Base-by-base conservation (phyloP, 139 green algal species). In the Chlamydomonas sphaeroides region DNA sequence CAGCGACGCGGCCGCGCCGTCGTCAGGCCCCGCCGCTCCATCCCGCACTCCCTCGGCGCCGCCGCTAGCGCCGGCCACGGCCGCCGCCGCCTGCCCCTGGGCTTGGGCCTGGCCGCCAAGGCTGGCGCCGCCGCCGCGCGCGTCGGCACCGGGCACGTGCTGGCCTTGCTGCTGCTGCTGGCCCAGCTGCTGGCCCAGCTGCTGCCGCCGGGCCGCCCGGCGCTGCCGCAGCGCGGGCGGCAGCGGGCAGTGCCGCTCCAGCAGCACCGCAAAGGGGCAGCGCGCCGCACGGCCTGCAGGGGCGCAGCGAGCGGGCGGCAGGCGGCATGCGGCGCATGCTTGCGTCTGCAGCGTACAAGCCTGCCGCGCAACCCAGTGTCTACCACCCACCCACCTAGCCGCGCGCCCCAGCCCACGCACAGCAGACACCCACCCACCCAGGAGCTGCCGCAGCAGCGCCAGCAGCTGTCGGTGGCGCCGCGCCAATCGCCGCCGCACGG, bases 161-260 rank as follows among this genome's bases (percentile, higher is more conserved):
- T 56, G 49, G 18, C 25, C 2, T 20, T 56, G 45, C 45, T 51
- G n/a, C n/a, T n/a, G n/a, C n/a, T n/a, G n/a, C n/a, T n/a, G n/a
- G n/a, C n/a, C n/a, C n/a, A n/a, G n/a, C n/a, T n/a, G n/a, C n/a
- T n/a, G 10, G 45, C 14, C 18, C 25, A 23, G 49, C 49, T 56
- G 49, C 49, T 41, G 63, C 1, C 26, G 33, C 28, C 59, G 59
- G 28, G 18, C 23, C 30, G 28, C 5, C 33, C 35, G 28, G 33
- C 18, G 62, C 62, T 26, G 63, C 28, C 32, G 69, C 71, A 92
- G 48, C 41, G 61, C 72, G 1, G 65, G 56, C 66, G 92, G 94
- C 74, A 98, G 84, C 3, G 94, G 94, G 88, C 94, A 97, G 81
- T 97, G 92, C 30, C 87, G 65, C 28, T 92, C 71, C 1, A 98